Conservation (phyloP, 257 asterid species). For the Gardenia jasminoides region DNA sequence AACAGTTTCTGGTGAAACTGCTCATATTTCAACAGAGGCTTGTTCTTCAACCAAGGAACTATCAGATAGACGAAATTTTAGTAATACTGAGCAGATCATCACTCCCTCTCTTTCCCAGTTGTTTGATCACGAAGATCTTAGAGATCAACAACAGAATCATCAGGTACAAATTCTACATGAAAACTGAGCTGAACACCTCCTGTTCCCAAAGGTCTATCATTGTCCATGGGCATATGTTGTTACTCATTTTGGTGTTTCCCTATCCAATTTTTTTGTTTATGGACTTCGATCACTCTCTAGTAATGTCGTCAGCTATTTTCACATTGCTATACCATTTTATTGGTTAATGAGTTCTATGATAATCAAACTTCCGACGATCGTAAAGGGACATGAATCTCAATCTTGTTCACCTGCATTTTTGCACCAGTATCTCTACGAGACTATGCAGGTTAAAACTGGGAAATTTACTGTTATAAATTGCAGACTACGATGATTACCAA, state of each 20-base stretch:
- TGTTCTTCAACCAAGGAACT: not conserved
- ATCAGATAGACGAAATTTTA: not conserved
- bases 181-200: not conserved
- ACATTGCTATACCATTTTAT: not conserved
- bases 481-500: not conserved
- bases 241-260: not conserved
- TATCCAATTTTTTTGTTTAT: not conserved
- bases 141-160: not conserved
- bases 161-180: not conserved
- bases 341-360: not conserved
- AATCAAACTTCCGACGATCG: not conserved
- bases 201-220: not conserved
- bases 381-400: not conserved
- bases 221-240: not conserved
- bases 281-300: not conserved
- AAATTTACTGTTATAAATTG: too few species aligned
- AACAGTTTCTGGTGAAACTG: slow-evolving; percentile 7
- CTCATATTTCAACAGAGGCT: not conserved
- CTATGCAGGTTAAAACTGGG: not conserved
- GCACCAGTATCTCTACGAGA: not conserved
- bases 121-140: not conserved
- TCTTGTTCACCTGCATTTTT: not conserved
- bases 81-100: not conserved
- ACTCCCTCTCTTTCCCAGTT: slow-evolving; percentile 8
- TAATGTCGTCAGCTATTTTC: not conserved